These are phyloP conservation scores for Triglochin maritima DNA, from an alignment of 106 monocot species.

Conservation along the genomic window DNA sequence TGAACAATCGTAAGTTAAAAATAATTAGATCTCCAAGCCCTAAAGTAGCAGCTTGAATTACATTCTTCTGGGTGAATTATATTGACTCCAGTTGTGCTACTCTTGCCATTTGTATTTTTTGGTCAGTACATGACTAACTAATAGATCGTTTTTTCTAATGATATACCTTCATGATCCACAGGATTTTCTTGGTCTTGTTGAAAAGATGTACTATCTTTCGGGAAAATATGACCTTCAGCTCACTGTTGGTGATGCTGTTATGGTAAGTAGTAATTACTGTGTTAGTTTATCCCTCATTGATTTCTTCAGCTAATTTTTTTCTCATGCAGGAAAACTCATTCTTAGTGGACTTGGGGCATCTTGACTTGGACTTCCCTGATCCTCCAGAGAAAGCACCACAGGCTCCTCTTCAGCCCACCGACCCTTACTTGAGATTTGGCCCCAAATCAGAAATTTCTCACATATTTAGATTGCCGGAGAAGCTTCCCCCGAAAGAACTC, in stretches of 20 bases:
- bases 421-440: conserved; percentile 57
- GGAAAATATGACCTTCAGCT: conserved; percentile 89
- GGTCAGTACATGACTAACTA: not conserved
- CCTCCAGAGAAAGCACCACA: conserved; percentile 77
- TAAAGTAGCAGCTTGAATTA: not conserved
- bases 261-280: conserved; percentile 37
- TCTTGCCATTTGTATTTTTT: not conserved
- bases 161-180: conserved; percentile 9
- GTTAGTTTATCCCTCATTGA: not conserved
- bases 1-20: not conserved
- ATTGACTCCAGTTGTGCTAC: not conserved
- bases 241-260: conserved; percentile 73
- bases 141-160: not conserved
- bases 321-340: conserved; percentile 79
- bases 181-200: conserved; percentile 94
- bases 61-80: not conserved
- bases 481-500: conserved; percentile 76
- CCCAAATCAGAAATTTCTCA: conserved; percentile 82
- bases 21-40: too few relatives aligned
- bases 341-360: conserved; percentile 41
- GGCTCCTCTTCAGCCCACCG: conserved; percentile 55
- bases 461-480: conserved; percentile 83
- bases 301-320: not conserved
- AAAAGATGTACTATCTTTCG: conserved; percentile 88
- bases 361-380: conserved; percentile 84